Evolutionary conservation across 2,329 filamentous ascomycete species (phyloP).

Genomic region (Davidsoniella australis): DNA sequence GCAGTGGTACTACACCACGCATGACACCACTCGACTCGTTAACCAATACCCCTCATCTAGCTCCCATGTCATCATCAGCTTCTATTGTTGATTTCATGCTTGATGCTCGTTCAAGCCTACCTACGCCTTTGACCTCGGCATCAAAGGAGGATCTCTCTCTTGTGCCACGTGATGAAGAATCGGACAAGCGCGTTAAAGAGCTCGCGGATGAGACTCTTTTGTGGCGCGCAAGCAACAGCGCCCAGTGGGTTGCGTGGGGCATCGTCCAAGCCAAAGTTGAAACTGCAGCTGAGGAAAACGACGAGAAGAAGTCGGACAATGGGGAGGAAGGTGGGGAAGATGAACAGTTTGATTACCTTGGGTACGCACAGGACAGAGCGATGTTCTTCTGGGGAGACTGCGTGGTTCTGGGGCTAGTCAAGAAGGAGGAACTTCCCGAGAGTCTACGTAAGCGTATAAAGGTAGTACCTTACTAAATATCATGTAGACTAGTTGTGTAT

Average conservation of each 20-base stretch:
- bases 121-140: background rate
- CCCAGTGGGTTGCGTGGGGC: conserved; percentile 90
- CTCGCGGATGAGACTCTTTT: conserved; percentile 64
- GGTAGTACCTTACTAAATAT: conserved; percentile 44
- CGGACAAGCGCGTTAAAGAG: conserved; percentile 50
- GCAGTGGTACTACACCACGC: conserved; percentile 33
- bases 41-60: conserved; percentile 21
- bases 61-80: conserved; percentile 25
- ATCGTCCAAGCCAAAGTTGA: conserved; percentile 78
- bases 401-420: conserved; percentile 57
- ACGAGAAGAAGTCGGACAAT: conserved; percentile 8
- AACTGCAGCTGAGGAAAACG: conserved; percentile 17
- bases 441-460: conserved; percentile 49
- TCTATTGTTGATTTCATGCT: conserved; percentile 61
- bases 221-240: conserved; percentile 78
- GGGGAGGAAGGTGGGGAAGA: conserved; percentile 26
- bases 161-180: conserved; percentile 40
- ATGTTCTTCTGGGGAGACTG: conserved; percentile 93
- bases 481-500: background rate
- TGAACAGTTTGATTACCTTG: conserved; percentile 80
- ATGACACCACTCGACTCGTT: conserved; percentile 28
- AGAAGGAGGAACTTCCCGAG: conserved; percentile 57
- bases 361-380: conserved; percentile 77
- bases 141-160: conserved; percentile 34
- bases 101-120: conserved; percentile 47